Evolutionary conservation across 202 grass and related monocot species (phyloP).

Genomic region (Elaeis oleifera): DNA sequence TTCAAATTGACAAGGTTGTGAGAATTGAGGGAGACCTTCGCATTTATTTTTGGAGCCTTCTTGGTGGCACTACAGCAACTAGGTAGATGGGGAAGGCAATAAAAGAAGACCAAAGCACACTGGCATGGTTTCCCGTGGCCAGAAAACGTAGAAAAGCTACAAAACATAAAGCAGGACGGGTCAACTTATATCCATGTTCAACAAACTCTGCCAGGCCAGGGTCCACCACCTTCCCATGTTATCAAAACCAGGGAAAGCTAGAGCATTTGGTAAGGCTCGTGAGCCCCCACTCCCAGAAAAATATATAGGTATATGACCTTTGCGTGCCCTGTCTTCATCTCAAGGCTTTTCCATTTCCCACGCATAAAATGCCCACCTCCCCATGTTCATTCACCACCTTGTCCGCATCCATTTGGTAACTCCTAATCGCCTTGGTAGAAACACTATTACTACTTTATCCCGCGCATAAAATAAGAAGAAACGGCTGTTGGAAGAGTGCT

Average conservation of each 20-base stretch:
- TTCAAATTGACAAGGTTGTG: neutral
- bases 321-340: too few species aligned
- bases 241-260: neutral
- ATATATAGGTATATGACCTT: too few species aligned
- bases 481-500: too few species aligned
- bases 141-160: neutral
- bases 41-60: constrained; percentile 4
- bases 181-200: constrained; percentile 8
- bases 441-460: too few species aligned
- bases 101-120: neutral
- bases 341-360: too few species aligned
- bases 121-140: neutral
- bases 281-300: constrained; percentile 1
- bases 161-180: neutral
- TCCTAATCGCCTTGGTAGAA: too few species aligned
- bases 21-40: neutral
- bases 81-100: neutral
- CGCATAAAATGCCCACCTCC: too few species aligned
- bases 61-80: neutral
- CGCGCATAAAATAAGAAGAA: too few species aligned
- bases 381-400: too few species aligned
- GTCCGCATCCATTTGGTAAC: too few species aligned
- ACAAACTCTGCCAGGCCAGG: neutral
- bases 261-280: neutral
- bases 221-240: neutral